Base-by-base conservation (phyloP, 2,329 filamentous ascomycete species). In the Byssoonygena ceratinophila region DNA sequence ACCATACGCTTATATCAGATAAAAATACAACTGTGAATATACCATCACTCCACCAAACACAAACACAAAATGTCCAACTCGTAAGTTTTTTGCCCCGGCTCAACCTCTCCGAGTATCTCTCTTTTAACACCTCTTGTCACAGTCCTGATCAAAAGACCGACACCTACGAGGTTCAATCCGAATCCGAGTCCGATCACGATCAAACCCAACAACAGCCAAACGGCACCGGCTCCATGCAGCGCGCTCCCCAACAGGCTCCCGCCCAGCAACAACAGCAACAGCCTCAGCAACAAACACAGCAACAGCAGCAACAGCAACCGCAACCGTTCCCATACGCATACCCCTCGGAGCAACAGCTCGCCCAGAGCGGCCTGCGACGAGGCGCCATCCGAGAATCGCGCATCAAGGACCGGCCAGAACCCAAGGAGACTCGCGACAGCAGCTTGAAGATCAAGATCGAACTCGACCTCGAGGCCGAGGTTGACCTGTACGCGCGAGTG, bases 391-490 rank as follows among this genome's bases (percentile, higher is more conserved):
- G 52, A 34, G 36, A 71, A 55, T 70, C 67, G 1, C 60, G 68
- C 51, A 70, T 71, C 56, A 63, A 67, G 47, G 67, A 71, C 57
- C 58, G 68, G 9, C 68, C 66, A 18, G 27, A 54, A 22, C 66
- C 66, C 31, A 58, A 60, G 43, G 66, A 66, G 55, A 60, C 61
- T 46, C 60, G 66, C 57, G 68, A 69, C 51, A 68, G 66, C 58
- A 64, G 61, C 54, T 57, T 70, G 58, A 70, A 70, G 61, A 67
- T 71, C 58, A 69, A 70, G 60, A 68, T 71, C 55, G 68, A 71
- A 60, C 51, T 71, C 54, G 68, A 71, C 63, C 62, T 54, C 25
- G 52, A 54, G 40, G 52, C 27, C n/a, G 52, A 54, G 40, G 63
- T 65, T 58, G 61, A 64, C 43, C 54, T 64, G 31, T 63, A 64